Evolutionary conservation across 1,139 yeast species (phyloP), one percentile per base, ranked within the genome.

Genomic region (Saccharomycopsis crataegensis): DNA sequence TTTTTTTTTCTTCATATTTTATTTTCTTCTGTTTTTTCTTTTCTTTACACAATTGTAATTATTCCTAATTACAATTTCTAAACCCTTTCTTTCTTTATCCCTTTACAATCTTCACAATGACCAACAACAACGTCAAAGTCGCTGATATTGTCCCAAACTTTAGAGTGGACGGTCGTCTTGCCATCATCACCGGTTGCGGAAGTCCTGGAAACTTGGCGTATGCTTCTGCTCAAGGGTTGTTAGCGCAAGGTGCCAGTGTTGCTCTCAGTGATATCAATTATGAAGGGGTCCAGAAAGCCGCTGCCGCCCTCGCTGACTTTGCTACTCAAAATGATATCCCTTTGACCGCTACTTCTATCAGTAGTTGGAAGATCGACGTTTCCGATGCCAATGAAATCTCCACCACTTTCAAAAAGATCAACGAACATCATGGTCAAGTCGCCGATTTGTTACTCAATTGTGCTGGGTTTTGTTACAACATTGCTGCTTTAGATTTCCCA

Each of bases 391-490:
- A 68, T 46, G 69, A 74, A 51, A 93, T 86, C 54, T 84, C 82
- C 54, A 68, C 71, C 44, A 74, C 79, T 7, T 77, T 86, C 65
- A 73, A 74, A 61, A 62, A 69, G 14, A 71, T 73, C 46, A 76
- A 76, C 54, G 77, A 71, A 51, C 78, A 74, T 61, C 88, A 83
- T 65, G 77, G 77, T 51, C 80, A 81, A 60, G 73, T 80, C 57
- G 80, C 87, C 46, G 81, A 82, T 64, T 70, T 84, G 57, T 76
- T 85, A 60, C 78, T 85, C 62, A 83, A 86, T 72, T 74, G 86
- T 50, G 91, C 94, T 43, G 90, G 94, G 48, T 86, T 86, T 66
- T 86, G 89, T 65, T 91, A 85, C 66, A 80, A 85, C 64, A 83
- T 78, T 68, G 85, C 88, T 49, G 93, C 94, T 50, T 91, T 85